Evolutionary conservation across 2,329 filamentous ascomycete genomes (phyloP), one percentile per base, ranked within the genome.

Genomic region (Lasiodiplodia citricola): DNA sequence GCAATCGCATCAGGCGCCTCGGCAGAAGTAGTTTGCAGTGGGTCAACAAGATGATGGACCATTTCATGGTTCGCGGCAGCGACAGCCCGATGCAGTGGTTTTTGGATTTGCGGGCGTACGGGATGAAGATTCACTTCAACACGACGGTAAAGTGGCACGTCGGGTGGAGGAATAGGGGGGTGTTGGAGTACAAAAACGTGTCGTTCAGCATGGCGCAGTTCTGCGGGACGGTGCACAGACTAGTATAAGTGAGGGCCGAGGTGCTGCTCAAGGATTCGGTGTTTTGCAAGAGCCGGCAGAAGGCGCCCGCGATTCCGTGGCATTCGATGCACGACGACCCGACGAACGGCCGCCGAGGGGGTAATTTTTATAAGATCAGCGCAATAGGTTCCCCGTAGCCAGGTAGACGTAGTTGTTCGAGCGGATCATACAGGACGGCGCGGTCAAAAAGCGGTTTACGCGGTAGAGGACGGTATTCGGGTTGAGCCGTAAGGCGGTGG

Each of bases 71-170:
- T 25, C 37, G 67, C 11, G 68, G 70, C 10, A 73, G 66, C 57
- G 38, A 70, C 28, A 64, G 65, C 21, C 69, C 56, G 11, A 70
- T 74, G 50, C 28, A 73, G 56, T 74, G 47, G 72, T 71, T 72
- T 51, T 58, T 73, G 25, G 68, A 70, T 58, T 68, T 72, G 47
- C 68, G 65, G 44, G 70, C 63, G 51, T 72, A 71, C 31, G 47
- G 71, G 23, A 58, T 72, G 23, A 72, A 71, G 63, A 69, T 72
- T 38, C 21, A 70, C 60, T 70, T 70, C 21, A 72, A 74, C 51
- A 72, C 56, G 3, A 74, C 65, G 41, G 56, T 54, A 23, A 58
- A 23, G 18, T 58, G 70, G 21, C 37, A 70, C 16, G 60, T 70
- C 1, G 57, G 71, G 21, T 73, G 44, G 66, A 58, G 57, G 13